Evolutionary conservation across 305 asterid species (phyloP), one percentile per base, ranked within the genome.

Genomic region (Fraxinus paxiana): DNA sequence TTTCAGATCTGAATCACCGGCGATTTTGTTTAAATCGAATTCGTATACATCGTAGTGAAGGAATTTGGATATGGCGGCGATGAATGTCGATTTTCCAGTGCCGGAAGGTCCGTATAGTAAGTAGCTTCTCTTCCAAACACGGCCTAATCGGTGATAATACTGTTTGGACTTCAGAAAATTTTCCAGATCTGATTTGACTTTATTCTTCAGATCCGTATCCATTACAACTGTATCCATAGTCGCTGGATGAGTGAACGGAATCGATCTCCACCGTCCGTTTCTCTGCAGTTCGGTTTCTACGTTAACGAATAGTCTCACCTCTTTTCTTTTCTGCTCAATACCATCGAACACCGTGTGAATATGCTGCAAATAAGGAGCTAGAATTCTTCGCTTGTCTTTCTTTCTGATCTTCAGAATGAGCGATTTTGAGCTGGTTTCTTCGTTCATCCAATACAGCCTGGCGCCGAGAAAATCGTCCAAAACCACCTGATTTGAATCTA

Each of bases 91-190:
- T 79, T 93, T 94, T 0, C 98, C 98, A 17, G 98, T 94, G 3
- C 98, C 98, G 1, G 94, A 83, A 2, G 92, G 82, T 2, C 98
- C 98, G 90, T 92, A 88, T 4, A 94, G 85, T 1, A 94, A 81
- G 82, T 92, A 94, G 87, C 95, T 94, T 80, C 98, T 83, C 83
- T 93, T 93, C 98, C 98, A 94, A n/a, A 93, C 92, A 8, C 93
- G 93, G 79, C 98, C 98, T 71, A 91, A 83, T 1, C 97, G 87
- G 85, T 91, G 91, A 83, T 94, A 92, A 34, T 91, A 92, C 91
- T 93, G 97, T 77, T 89, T 91, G 77, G 97, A 89, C 81, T 93
- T 94, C 18, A 85, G 75, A 46, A 94, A 94, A 17, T 87, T 83
- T 63, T 94, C 98, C 7, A 93, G 86, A 86, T 94, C 98, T 30